Evolutionary conservation across 306 rosid genomes (phyloP).

Genomic region (Cucurbita maxima): DNA sequence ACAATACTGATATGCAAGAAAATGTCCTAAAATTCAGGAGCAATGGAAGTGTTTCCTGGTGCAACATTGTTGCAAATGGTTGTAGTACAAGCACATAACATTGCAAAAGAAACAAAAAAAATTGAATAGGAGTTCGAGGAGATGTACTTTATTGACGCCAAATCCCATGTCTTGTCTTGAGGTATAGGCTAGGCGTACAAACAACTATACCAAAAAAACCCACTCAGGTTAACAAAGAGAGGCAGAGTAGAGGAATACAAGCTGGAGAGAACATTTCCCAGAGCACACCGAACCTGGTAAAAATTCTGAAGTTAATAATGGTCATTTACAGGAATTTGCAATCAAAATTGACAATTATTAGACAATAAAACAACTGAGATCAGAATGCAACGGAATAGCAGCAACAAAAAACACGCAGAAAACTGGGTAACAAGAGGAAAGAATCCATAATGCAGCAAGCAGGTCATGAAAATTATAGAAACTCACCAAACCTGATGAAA

Average conservation of each 20-base stretch:
- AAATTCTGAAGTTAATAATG: background rate
- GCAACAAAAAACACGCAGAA: background rate
- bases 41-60: background rate
- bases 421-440: background rate
- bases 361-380: background rate
- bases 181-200: background rate
- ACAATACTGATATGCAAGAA: background rate
- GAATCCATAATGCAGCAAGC: background rate
- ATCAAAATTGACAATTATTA: background rate
- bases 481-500: background rate
- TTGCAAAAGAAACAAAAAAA: background rate
- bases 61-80: background rate
- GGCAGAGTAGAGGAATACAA: background rate
- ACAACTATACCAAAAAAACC: background rate
- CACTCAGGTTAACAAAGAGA: background rate
- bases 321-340: background rate
- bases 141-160: constrained; percentile 1
- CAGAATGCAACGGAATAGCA: background rate
- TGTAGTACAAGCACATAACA: background rate
- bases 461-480: background rate
- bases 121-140: background rate
- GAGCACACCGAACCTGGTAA: background rate
- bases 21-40: background rate
- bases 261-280: background rate
- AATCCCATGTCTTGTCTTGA: background rate